A percentile compares a stretch with the other conserved stretches of the same genome.
phyloP scores from a whole-genome alignment of 2,329 filamentous ascomycete species.

The Nigrospora osmanthi region DNA sequence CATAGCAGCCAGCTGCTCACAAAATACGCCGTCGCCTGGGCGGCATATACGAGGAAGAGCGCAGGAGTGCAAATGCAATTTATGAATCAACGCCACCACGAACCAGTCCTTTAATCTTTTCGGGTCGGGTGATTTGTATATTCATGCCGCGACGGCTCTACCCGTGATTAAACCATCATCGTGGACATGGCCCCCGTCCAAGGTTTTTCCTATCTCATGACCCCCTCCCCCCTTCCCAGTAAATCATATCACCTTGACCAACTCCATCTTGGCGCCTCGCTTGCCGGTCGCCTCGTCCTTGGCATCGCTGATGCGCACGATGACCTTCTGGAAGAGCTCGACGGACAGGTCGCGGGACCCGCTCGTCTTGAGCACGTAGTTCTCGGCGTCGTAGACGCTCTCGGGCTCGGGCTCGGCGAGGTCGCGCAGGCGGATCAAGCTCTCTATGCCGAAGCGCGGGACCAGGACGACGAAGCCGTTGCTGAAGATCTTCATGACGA shows the following conservation, averaged over 20 bases:
- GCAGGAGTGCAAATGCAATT: too few relatives aligned
- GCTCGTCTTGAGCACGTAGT: conserved; percentile 63
- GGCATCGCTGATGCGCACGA: conserved; percentile 82
- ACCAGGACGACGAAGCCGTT: conserved; percentile 98
- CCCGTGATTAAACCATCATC: too few relatives aligned
- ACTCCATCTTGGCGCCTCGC: conserved; percentile 75
- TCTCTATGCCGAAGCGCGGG: conserved; percentile 90
- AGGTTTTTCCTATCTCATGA: too few relatives aligned
- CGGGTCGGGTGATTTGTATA: too few relatives aligned
- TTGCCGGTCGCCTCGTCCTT: conserved; percentile 96
- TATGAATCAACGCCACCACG: too few relatives aligned
- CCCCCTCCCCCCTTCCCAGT: not conserved
- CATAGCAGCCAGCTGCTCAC: too few relatives aligned
- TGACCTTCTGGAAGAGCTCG: conserved; percentile 88
- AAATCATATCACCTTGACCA: conserved; percentile 30
- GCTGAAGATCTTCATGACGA: conserved; percentile 94
- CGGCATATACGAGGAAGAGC: too few relatives aligned
- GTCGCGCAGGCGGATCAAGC: conserved; percentile 79
- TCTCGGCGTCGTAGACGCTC: conserved; percentile 76
- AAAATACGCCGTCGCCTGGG: too few relatives aligned
- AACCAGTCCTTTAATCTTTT: too few relatives aligned
- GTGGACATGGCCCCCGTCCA: too few relatives aligned
- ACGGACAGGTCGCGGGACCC: conserved; percentile 52
- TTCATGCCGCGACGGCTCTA: too few relatives aligned
- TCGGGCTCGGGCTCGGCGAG: conserved; percentile 71